These are phyloP conservation scores for Vitis hybrid DNA, from an alignment of 177 flowering plant genomes.

Conservation along the genomic window DNA sequence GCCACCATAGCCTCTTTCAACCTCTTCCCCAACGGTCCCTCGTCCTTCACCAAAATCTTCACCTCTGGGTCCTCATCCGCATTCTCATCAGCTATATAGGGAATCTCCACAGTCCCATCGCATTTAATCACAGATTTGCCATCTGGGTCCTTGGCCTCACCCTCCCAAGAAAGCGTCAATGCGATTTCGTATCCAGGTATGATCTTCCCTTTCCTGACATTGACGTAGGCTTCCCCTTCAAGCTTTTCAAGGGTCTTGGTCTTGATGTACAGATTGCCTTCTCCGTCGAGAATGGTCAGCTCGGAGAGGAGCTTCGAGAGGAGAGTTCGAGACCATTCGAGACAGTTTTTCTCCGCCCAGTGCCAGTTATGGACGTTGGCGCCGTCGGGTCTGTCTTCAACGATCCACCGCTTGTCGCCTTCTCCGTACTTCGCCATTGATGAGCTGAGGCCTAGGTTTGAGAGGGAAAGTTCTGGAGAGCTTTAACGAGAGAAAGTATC, in stretches of 20 bases:
- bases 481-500: neutral
- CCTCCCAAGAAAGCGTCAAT: constrained; percentile 64
- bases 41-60: constrained; percentile 63
- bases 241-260: constrained; percentile 55
- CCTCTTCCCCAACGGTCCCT: constrained; percentile 69
- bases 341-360: constrained; percentile 93
- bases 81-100: constrained; percentile 95
- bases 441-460: neutral
- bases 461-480: neutral
- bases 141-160: constrained; percentile 66
- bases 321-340: constrained; percentile 75
- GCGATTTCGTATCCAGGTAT: constrained; percentile 92
- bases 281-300: constrained; percentile 63
- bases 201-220: constrained; percentile 89
- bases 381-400: constrained; percentile 92
- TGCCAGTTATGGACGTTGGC: constrained; percentile 99
- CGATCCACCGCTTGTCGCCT: constrained; percentile 99
- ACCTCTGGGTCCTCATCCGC: constrained; percentile 95
- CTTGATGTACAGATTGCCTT: constrained; percentile 56
- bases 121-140: constrained; percentile 47
- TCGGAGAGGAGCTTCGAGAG: constrained; percentile 54
- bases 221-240: constrained; percentile 94
- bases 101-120: constrained; percentile 74
- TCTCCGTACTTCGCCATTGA: constrained; percentile 93
- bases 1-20: constrained; percentile 78